phyloP scores from a whole-genome alignment of 306 rosid genomes.

The Ormosia semicastrata region DNA sequence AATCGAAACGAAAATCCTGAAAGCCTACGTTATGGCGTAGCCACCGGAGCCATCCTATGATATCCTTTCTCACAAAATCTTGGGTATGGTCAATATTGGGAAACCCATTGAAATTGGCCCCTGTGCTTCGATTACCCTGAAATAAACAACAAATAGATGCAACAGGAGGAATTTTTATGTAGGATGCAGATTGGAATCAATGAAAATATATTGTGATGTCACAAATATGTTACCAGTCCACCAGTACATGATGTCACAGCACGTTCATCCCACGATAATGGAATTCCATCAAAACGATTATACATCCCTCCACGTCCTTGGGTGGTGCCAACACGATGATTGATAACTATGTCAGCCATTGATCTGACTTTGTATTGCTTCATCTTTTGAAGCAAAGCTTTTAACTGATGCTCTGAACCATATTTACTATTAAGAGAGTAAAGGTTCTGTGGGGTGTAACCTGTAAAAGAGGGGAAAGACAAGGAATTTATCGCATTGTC shows the following conservation, averaged over 20 bases:
- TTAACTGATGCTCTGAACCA: constrained; percentile 77
- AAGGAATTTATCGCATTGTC: background rate
- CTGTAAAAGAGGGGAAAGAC: constrained; percentile 34
- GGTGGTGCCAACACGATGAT: constrained; percentile 84
- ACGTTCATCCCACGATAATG: constrained; percentile 73
- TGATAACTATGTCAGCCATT: constrained; percentile 88
- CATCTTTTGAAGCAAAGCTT: constrained; percentile 73
- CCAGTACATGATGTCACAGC: constrained; percentile 89
- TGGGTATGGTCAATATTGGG: constrained; percentile 90
- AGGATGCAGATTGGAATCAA: constrained; percentile 3
- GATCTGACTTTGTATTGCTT: constrained; percentile 69
- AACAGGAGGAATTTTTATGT: background rate
- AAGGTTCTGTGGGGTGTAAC: constrained; percentile 89
- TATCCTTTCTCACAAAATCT: constrained; percentile 82
- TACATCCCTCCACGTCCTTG: constrained; percentile 79
- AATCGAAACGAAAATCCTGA: constrained; percentile 94
- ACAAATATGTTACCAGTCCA: constrained; percentile 60
- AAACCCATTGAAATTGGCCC: constrained; percentile 77
- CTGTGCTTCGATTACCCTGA: constrained; percentile 76
- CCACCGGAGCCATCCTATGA: constrained; percentile 80
- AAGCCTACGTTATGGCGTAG: constrained; percentile 65
- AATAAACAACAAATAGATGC: background rate
- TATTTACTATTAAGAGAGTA: constrained; percentile 73
- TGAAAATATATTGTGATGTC: background rate
- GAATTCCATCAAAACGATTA: constrained; percentile 90